Base-by-base conservation (phyloP, 2,329 filamentous ascomycete genomes). In the Lecanicillium sp. region DNA sequence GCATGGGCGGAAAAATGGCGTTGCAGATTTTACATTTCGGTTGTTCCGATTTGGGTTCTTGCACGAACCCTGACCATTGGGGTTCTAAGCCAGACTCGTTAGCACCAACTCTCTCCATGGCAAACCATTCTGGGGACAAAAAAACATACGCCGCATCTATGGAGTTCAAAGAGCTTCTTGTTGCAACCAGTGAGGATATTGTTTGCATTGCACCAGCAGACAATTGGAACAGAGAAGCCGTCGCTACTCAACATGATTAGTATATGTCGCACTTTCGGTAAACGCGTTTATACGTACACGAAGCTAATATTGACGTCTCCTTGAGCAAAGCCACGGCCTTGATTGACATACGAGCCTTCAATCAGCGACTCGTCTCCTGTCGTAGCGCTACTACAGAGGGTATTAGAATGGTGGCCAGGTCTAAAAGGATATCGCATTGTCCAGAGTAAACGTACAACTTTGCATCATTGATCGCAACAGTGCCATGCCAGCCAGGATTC, bases 281-380 rank as follows among this genome's bases (percentile, higher is more conserved):
- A 14, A 2, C 5, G 31, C 16, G 27, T 41, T 9, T 29, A 11
- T 4, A 40, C 43, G 35, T 38, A 43, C 40, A 45, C 43, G 28
- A 29, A 45, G 37, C 43, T 45, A n/a, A 45, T 34, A 37, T 45
- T 43, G n/a, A 45, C 37, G 33, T 42, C 37, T 5, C 43, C 40
- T 5, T 37, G n/a, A n/a, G n/a, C n/a, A 27, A 16, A 27, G 14
- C 22, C 34, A 14, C 35, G 14, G 15, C 34, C 33, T 28, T 45
- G 43, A 18, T 33, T 33, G n/a, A 33, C 34, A 29, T 43, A 42
- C 30, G 37, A 43, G 13, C 40, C 40, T 33, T 43, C 43, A 12
- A 43, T 43, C 32, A 42, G 29, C 13, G 28, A 37, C 42, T 42
- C 39, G 22, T 44, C 35, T 2, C 42, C 44, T 27, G 59, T 56